These are phyloP conservation scores for Diaporthe nobilis DNA, from an alignment of 2,329 filamentous ascomycete species.

Conservation along the genomic window DNA sequence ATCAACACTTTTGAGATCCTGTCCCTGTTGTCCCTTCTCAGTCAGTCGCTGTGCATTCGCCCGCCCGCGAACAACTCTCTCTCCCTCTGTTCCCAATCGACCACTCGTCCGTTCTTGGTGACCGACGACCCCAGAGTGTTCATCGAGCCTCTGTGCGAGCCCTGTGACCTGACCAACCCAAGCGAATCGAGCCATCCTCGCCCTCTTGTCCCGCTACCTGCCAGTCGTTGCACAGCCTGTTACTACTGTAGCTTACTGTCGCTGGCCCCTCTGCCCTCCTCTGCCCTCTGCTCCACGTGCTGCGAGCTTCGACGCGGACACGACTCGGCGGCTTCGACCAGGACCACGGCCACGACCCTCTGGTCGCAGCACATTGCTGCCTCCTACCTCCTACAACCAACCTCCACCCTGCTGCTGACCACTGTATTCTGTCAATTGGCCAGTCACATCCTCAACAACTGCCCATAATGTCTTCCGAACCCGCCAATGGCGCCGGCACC, in stretches of 20 bases:
- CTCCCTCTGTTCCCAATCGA: neutral
- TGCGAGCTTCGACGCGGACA: constrained; percentile 19
- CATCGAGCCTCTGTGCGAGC: constrained; percentile 12
- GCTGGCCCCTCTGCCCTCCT: neutral
- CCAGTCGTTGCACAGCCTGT: neutral
- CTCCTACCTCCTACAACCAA: constrained; percentile 8
- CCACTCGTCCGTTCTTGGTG: neutral
- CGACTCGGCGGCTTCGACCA: constrained; percentile 24
- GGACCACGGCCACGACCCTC: neutral
- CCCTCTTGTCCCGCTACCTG: neutral
- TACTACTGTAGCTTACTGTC: constrained; percentile 4
- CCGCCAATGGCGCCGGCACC: constrained; percentile 32
- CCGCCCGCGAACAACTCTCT: neutral
- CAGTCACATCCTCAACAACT: neutral
- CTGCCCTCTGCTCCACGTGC: constrained; percentile 18
- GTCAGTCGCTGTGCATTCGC: constrained; percentile 11
- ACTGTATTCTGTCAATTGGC: constrained; percentile 27
- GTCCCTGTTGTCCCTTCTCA: constrained; percentile 10
- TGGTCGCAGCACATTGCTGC: constrained; percentile 26
- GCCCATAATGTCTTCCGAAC: constrained; percentile 38
- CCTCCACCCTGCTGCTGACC: neutral
- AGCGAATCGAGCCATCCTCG: neutral
- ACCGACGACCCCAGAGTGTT: neutral
- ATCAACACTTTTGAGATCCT: constrained; percentile 30
- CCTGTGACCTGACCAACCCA: neutral